Base-by-base conservation (phyloP, 1,139 yeast genomes). In the Yamadazyma epiphylla region DNA sequence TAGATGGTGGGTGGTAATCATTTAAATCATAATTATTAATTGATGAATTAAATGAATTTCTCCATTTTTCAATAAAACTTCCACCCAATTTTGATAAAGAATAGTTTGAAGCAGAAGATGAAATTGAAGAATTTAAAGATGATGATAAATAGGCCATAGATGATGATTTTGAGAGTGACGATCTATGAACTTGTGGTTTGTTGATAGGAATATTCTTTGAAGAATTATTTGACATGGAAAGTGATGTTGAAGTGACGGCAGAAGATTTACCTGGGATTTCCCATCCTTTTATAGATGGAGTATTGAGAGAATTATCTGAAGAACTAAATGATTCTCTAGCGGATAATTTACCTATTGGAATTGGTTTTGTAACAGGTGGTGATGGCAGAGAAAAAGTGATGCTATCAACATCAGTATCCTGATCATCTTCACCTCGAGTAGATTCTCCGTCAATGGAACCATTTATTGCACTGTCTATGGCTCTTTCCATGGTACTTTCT, bases 51-150 rank as follows among this genome's bases (percentile, higher is more conserved):
- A 61, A 51, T 2, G 67, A 57, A 30, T 49, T 57, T 39, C 57
- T 61, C 74, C 74, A 68, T 40, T 64, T 67, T n/a, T 68, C 74
- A 45, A 67, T 43, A 37, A 67, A 66, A 32, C 72, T 65, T 15
- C 70, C 66, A 1, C 72, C 70, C n/a, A 65, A 31, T 35, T 62
- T 63, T 6, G 66, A 53, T 15, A 66, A 45, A 1, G 71, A 64
- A 40, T 61, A 64, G 32, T 60, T 62, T 2, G 69, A 61, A 2
- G 64, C 55, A 15, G 61, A 57, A 6, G 62, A 56, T 3, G 70
- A 58, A 3, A 64, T 48, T 14, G 55, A 45, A 10, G 67, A 60
- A 33, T 55, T 64, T 25, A 67, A 50, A 1, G 72, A 65, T 4
- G 71, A 63, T 3, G 71, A 64, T 14, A 67, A 51, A 30, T 66